These are phyloP conservation scores for Camellia sinensis DNA, from an alignment of 148 eudicot genomes.

Conservation along the genomic window DNA sequence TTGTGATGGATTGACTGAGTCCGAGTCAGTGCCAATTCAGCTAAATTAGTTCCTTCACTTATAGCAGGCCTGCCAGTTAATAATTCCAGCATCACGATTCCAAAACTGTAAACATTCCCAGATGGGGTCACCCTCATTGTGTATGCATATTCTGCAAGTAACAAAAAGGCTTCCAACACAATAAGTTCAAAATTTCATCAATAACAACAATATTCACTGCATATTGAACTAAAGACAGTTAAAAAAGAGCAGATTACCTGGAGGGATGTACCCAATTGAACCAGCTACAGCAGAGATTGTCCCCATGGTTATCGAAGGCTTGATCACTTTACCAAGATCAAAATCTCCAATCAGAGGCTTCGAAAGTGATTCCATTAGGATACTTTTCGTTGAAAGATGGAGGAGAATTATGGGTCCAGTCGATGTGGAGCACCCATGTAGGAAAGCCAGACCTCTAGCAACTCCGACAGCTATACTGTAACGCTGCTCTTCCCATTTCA, in stretches of 20 bases:
- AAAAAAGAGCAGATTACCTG: constrained; percentile 50
- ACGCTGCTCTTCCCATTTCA: constrained; percentile 84
- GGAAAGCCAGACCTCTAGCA: constrained; percentile 73
- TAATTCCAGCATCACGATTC: constrained; percentile 71
- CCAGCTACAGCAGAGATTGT: constrained; percentile 81
- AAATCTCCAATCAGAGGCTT: constrained; percentile 85
- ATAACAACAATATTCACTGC: no score
- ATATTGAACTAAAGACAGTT: background rate
- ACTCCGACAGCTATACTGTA: constrained; percentile 77
- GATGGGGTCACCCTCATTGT: constrained; percentile 84
- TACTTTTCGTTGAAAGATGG: constrained; percentile 60
- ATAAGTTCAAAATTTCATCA: no score
- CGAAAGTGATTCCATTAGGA: constrained; percentile 59
- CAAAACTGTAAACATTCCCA: constrained; percentile 84
- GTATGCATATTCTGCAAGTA: constrained; percentile 80
- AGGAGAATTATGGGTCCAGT: constrained; percentile 60
- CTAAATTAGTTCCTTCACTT: constrained; percentile 64
- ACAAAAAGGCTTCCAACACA: background rate
- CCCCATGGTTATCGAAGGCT: constrained; percentile 61
- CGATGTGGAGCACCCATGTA: constrained; percentile 57
- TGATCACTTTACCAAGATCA: constrained; percentile 79
- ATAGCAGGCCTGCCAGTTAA: constrained; percentile 83
- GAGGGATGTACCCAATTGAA: constrained; percentile 85
- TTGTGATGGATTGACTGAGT: constrained; percentile 51
- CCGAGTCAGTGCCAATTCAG: constrained; percentile 66